These are phyloP conservation scores for rapeseed (Brassica napus) DNA, from an alignment of 345 rosid species.

Conservation along the genomic window Da-Ae NC_063435.1:6457501-6458000, in stretches of 20 bases:
- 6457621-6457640: background rate
- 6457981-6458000: constrained; percentile 72
- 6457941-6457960: background rate
- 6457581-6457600: background rate
- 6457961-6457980: background rate
- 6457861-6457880: constrained; percentile 85
- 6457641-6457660: constrained; percentile 21
- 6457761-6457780: constrained; percentile 27
- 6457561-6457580: background rate
- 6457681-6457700: constrained; percentile 20
- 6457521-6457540: background rate
- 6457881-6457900: constrained; percentile 64
- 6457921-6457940: background rate
- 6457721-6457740: background rate
- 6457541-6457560: background rate
- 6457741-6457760: constrained; percentile 4
- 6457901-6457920: background rate
- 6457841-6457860: constrained; percentile 85
- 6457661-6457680: constrained; percentile 22
- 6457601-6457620: constrained; percentile 3
- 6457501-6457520: background rate
- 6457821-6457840: constrained; percentile 81
- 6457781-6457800: constrained; percentile 18
- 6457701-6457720: constrained; percentile 29
- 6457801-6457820: constrained; percentile 19